phyloP scores from a whole-genome alignment of 1,139 yeast genomes.

The Zygoascus sp. region DNA sequence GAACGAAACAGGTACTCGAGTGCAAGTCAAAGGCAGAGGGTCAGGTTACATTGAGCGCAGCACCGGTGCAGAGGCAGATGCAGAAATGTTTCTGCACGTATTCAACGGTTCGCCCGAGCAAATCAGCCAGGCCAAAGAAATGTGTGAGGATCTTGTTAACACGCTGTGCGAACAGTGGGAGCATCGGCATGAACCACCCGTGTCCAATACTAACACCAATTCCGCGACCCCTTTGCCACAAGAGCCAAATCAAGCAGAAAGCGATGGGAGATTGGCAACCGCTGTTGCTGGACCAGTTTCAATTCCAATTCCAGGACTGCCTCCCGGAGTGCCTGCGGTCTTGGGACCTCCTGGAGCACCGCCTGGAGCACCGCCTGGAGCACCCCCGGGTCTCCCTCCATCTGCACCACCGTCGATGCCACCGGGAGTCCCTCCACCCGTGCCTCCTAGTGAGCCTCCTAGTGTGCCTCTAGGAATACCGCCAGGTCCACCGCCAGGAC shows the following conservation, averaged over 20 bases:
- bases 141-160: constrained; percentile 34
- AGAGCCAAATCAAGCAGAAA: too few species aligned
- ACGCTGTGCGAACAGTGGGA: constrained; percentile 23
- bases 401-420: constrained; percentile 13
- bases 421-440: constrained; percentile 14
- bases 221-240: too few species aligned
- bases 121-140: constrained; percentile 31
- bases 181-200: neutral
- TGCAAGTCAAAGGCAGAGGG: constrained; percentile 38
- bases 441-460: too few species aligned
- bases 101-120: constrained; percentile 29
- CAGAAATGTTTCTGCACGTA: constrained; percentile 31
- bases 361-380: constrained; percentile 32
- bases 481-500: constrained; percentile 14
- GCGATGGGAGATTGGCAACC: too few species aligned
- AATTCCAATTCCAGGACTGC: constrained; percentile 10
- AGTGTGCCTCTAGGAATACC: constrained; percentile 1
- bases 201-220: neutral
- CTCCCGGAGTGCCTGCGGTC: constrained; percentile 9
- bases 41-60: constrained; percentile 35
- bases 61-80: constrained; percentile 35
- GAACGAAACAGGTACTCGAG: constrained; percentile 34
- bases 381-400: constrained; percentile 16
- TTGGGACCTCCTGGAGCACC: constrained; percentile 16
- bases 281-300: too few species aligned